These are phyloP conservation scores for Coriaria nepalensis DNA, from an alignment of 306 rosid genomes.

Conservation along the genomic window DNA sequence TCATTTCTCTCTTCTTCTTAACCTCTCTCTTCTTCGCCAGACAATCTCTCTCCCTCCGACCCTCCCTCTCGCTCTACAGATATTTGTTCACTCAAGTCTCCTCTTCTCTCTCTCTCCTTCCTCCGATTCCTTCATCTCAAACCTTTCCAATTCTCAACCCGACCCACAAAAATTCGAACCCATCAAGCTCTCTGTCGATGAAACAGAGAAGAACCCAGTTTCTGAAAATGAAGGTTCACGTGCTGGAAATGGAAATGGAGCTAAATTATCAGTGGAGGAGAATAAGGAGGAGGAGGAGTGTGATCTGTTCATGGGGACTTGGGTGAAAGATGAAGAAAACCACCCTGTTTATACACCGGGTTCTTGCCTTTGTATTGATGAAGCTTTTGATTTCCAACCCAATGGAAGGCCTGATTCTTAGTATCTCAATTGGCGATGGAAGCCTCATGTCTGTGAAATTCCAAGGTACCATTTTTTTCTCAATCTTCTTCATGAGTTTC, in stretches of 20 bases:
- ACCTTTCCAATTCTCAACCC: slow-evolving; percentile 1
- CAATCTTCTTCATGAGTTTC: not conserved
- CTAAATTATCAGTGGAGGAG: slow-evolving; percentile 9
- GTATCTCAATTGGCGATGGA: slow-evolving; percentile 87
- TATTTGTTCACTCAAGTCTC: slow-evolving; percentile 37
- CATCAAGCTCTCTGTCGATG: slow-evolving; percentile 5
- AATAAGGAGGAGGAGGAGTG: slow-evolving; percentile 27
- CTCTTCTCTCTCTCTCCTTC: slow-evolving; percentile 11
- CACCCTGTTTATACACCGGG: slow-evolving; percentile 62
- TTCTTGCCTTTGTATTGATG: slow-evolving; percentile 89
- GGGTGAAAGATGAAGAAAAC: slow-evolving; percentile 52
- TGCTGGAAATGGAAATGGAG: not conserved
- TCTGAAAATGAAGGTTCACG: slow-evolving; percentile 3
- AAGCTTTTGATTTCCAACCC: slow-evolving; percentile 66
- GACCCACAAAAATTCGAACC: slow-evolving; percentile 5
- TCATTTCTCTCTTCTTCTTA: slow-evolving; percentile 33
- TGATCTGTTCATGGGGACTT: slow-evolving; percentile 59
- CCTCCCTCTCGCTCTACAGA: slow-evolving; percentile 28
- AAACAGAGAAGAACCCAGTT: slow-evolving; percentile 2
- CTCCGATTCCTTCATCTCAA: not conserved
- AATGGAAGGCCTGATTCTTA: slow-evolving; percentile 61
- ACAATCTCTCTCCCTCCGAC: slow-evolving; percentile 30
- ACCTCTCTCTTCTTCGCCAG: slow-evolving; percentile 31
- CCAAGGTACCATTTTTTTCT: slow-evolving; percentile 39
- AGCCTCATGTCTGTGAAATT: slow-evolving; percentile 72